Conservation (phyloP, 2,329 filamentous ascomycete species). For the Aspergillus neoniger region DNA sequence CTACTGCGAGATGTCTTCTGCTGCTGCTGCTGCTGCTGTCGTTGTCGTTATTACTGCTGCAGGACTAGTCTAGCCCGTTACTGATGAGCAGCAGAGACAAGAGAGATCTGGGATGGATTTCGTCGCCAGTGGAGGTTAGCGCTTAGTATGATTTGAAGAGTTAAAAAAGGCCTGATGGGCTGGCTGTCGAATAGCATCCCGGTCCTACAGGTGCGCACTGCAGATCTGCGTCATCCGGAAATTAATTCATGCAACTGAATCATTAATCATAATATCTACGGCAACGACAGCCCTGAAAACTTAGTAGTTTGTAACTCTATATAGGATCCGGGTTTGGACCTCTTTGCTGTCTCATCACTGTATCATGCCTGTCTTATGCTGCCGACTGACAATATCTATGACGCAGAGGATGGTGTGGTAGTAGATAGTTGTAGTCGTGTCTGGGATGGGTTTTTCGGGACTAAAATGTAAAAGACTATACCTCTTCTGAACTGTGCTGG, state of each 20-base stretch:
- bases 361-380: neutral
- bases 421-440: too few relatives aligned
- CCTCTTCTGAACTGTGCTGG: too few relatives aligned
- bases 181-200: neutral
- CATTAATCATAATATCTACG: neutral
- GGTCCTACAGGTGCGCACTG: constrained; percentile 8
- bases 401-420: too few relatives aligned
- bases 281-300: neutral
- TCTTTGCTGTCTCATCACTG: neutral
- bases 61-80: neutral
- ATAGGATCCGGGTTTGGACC: neutral
- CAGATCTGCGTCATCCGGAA: constrained; percentile 16
- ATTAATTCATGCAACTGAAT: constrained; percentile 14
- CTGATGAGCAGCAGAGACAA: neutral
- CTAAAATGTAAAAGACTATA: too few relatives aligned
- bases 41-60: neutral
- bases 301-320: neutral
- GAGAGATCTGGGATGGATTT: neutral
- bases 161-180: too few relatives aligned
- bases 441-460: too few relatives aligned
- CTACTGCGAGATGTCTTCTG: neutral
- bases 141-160: neutral
- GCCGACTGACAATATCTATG: neutral
- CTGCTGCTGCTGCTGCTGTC: neutral
- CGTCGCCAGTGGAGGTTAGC: neutral